Percentiles rank a stretch among this genome's conserved stretches.
phyloP scores from a whole-genome alignment of 371 early-diverging fungal species.

The Capillidium heterosporum region DNA sequence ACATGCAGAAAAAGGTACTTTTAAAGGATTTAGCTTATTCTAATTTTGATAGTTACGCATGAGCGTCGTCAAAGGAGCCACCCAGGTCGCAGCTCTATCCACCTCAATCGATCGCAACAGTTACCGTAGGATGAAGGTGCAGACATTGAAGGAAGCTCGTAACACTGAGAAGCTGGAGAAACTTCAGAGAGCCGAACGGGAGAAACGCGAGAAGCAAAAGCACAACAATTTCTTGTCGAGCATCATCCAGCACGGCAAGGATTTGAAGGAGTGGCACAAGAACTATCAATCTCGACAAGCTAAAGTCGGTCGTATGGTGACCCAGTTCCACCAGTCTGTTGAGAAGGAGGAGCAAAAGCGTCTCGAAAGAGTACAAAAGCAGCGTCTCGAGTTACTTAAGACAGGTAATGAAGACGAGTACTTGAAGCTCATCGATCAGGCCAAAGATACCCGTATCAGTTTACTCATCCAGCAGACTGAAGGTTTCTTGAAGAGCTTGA shows the following conservation, averaged over 20 bases:
- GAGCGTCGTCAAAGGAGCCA: slow-evolving; percentile 49
- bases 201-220: slow-evolving; percentile 63
- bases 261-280: slow-evolving; percentile 47
- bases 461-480: slow-evolving; percentile 77
- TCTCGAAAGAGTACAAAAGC: slow-evolving; percentile 57
- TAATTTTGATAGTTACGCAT: slow-evolving; percentile 37
- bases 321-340: slow-evolving; percentile 54
- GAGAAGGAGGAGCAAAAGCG: slow-evolving; percentile 85
- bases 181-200: slow-evolving; percentile 71
- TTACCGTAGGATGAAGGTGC: slow-evolving; percentile 76
- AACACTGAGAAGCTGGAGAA: slow-evolving; percentile 81
- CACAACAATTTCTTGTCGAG: slow-evolving; percentile 55
- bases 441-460: slow-evolving; percentile 84
- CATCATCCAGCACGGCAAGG: slow-evolving; percentile 55
- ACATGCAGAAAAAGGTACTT: slow-evolving; percentile 44
- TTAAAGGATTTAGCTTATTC: background rate
- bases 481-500: slow-evolving; percentile 58
- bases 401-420: slow-evolving; percentile 91
- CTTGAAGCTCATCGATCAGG: slow-evolving; percentile 75
- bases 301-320: slow-evolving; percentile 55
- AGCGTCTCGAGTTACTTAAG: slow-evolving; percentile 82
- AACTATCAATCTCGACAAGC: slow-evolving; percentile 37
- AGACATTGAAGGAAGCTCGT: slow-evolving; percentile 70
- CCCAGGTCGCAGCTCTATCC: slow-evolving; percentile 45
- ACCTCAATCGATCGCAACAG: slow-evolving; percentile 60